Base-by-base conservation (phyloP, 306 rosid genomes). In the Lathyrus sativus region DNA sequence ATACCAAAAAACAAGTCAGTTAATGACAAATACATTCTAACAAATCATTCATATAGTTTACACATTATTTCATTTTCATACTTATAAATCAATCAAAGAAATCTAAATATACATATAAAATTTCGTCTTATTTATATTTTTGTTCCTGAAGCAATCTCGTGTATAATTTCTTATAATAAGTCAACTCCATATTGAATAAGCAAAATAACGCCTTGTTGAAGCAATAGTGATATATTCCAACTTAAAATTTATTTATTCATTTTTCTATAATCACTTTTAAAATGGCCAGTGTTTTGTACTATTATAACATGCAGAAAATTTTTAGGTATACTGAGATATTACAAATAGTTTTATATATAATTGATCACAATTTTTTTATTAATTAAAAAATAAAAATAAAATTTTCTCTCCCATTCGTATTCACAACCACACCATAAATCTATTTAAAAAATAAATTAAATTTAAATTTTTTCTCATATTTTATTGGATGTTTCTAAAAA, bases 151-250 rank as follows among this genome's bases (percentile, higher is more conserved):
- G 4, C 37, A 55, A 55, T 11, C 61, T 55, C 38, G 61, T 55
- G 61, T 15, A 55, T 17, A 17, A 5, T 51, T 54, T 64, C 24
- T 28, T 28, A 17, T 17, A 12, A 11, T n/a, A 73, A 53, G 72
- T 54, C 65, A 53, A 63, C 71, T 26, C 4, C 31, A 13, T 48
- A 50, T 35, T 28, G 54, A 22, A 60, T 46, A 28, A 58, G 11
- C 15, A 33, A 44, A 37, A 24, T 71, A 33, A 72, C 10, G 12
- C 35, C 31, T 14, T 41, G 15, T 24, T 41, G 11, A 66, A 66
- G 67, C 39, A 56, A 74, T 18, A 57, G 65, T 1, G 33, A 55
- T 35, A 53, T 24, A 11, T 10, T 55, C n/a, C 46, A 13, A 55
- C 72, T 41, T 17, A 13, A 0, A 12, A 10, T 51, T 19, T 9